phyloP scores from a whole-genome alignment of 192 early-diverging fungal genomes.

The Coemansia biformis region DNA sequence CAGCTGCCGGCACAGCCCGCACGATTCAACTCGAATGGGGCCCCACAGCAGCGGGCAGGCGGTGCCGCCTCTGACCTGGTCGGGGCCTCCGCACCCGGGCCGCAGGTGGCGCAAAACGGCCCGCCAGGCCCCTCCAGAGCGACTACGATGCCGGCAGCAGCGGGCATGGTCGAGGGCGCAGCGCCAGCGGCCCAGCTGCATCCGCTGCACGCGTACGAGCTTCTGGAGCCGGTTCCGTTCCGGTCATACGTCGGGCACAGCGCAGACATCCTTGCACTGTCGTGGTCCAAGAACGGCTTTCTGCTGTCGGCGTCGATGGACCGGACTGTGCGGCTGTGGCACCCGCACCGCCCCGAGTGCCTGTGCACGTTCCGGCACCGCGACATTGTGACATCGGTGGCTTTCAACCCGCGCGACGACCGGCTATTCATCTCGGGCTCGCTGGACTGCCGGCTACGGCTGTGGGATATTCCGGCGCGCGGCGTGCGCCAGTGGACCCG shows the following conservation, averaged over 20 bases:
- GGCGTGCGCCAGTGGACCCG: constrained; percentile 73
- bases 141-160: too few species aligned
- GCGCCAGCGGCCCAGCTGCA: constrained; percentile 11
- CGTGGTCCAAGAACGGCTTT: constrained; percentile 75
- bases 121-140: too few species aligned
- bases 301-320: constrained; percentile 77
- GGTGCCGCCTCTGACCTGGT: too few species aligned
- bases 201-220: constrained; percentile 48
- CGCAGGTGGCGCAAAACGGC: too few species aligned
- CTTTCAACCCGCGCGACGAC: constrained; percentile 81
- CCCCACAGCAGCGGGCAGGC: not conserved
- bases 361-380: constrained; percentile 74
- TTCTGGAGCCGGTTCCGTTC: constrained; percentile 63
- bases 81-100: too few species aligned
- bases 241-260: constrained; percentile 72
- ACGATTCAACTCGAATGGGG: not conserved
- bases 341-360: constrained; percentile 64
- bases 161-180: too few species aligned
- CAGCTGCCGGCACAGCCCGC: not conserved
- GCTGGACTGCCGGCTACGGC: constrained; percentile 68
- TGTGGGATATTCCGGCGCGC: constrained; percentile 81
- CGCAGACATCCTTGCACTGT: constrained; percentile 63
- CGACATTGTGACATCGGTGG: constrained; percentile 72
- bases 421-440: constrained; percentile 76
- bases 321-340: constrained; percentile 81